These are phyloP conservation scores for Ceratocystis alfenasii DNA, from an alignment of 2,329 filamentous ascomycete species.

Conservation along the genomic window DNA sequence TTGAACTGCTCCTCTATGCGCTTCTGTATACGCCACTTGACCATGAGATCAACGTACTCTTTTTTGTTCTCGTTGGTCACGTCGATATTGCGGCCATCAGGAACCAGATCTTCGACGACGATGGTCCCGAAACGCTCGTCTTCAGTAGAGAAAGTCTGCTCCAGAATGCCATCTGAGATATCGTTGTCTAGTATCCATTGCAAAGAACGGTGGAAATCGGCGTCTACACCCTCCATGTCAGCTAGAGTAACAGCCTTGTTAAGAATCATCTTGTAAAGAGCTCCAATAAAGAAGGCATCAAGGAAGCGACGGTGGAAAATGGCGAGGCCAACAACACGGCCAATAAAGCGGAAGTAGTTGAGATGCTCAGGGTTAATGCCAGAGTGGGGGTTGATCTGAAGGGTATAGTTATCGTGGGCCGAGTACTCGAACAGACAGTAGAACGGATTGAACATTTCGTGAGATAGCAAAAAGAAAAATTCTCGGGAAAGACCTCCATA, in stretches of 20 bases:
- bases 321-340: slow-evolving; percentile 86
- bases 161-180: slow-evolving; percentile 79
- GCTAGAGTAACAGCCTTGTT: slow-evolving; percentile 82
- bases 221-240: slow-evolving; percentile 98
- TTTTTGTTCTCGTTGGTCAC: slow-evolving; percentile 98
- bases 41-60: slow-evolving; percentile 96
- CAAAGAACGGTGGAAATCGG: slow-evolving; percentile 90
- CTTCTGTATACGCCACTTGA: slow-evolving; percentile 98
- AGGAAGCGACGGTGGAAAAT: slow-evolving; percentile 98
- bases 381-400: slow-evolving; percentile 98
- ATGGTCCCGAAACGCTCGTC: slow-evolving; percentile 95
- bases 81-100: slow-evolving; percentile 77
- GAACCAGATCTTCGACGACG: slow-evolving; percentile 86
- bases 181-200: slow-evolving; percentile 98
- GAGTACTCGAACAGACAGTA: slow-evolving; percentile 99
- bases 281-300: slow-evolving; percentile 97
- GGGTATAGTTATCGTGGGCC: slow-evolving; percentile 98
- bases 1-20: slow-evolving; percentile 97
- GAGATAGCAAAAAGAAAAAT: slow-evolving; percentile 97
- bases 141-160: slow-evolving; percentile 92
- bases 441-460: slow-evolving; percentile 99
- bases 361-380: slow-evolving; percentile 98
- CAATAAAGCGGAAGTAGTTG: slow-evolving; percentile 99
- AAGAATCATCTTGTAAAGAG: slow-evolving; percentile 98
- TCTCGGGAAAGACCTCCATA: slow-evolving; percentile 96